phyloP scores from a whole-genome alignment of 257 asterid genomes.

The Solanum etuberosum region DNA sequence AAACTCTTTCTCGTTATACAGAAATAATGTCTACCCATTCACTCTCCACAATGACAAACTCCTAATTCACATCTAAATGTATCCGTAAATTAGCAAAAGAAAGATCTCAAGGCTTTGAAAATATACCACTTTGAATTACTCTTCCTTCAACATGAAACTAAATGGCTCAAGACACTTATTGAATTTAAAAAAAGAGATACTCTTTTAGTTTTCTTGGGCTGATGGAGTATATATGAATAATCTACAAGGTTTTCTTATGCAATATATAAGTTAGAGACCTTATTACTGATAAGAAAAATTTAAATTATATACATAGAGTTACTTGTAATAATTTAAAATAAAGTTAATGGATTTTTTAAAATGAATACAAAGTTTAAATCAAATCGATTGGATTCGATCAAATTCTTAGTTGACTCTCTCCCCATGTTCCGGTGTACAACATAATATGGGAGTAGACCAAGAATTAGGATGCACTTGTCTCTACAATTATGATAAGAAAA shows the following conservation, averaged over 20 bases:
- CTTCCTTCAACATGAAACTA: neutral
- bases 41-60: neutral
- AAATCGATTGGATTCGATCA: neutral
- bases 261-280: neutral
- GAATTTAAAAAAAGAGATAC: too few relatives aligned
- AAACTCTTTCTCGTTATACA: neutral
- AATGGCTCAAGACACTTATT: neutral
- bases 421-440: too few relatives aligned
- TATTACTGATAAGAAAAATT: neutral
- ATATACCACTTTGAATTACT: neutral
- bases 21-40: neutral
- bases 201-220: neutral
- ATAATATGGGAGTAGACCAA: too few relatives aligned
- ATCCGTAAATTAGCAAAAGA: fast-evolving
- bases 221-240: neutral
- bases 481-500: too few relatives aligned
- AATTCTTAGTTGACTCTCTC: too few relatives aligned
- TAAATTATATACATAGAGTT: neutral
- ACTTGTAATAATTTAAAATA: too few relatives aligned
- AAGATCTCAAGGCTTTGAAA: neutral
- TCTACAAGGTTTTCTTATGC: neutral
- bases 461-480: too few relatives aligned
- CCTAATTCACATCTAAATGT: neutral
- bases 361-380: too few relatives aligned
- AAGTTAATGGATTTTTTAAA: too few relatives aligned